Evolutionary conservation across 2,329 filamentous ascomycete species (phyloP).

Genomic region (Colletotrichum viniferum): DNA sequence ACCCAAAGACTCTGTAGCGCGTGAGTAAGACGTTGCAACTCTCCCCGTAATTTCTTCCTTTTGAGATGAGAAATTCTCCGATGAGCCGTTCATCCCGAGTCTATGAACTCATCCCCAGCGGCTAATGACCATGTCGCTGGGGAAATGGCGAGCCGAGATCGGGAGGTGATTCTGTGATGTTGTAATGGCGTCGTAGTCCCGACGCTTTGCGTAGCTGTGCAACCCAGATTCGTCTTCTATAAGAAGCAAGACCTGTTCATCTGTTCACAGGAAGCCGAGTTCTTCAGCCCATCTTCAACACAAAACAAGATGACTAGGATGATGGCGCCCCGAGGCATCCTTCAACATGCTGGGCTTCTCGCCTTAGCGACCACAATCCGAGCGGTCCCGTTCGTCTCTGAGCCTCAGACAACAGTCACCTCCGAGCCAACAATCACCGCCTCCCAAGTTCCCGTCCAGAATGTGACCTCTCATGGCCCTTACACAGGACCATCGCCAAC

Average conservation of each 20-base stretch:
- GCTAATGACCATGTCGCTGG: neutral
- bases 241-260: neutral
- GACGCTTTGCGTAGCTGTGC: neutral
- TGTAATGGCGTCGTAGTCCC: neutral
- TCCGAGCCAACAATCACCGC: conserved; percentile 31
- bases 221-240: neutral
- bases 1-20: neutral
- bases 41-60: too few species aligned
- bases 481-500: conserved; percentile 68
- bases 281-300: neutral
- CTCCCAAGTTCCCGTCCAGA: conserved; percentile 44
- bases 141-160: neutral
- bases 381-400: conserved; percentile 38
- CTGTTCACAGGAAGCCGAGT: rapidly evolving
- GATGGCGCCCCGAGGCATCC: conserved; percentile 1
- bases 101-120: neutral
- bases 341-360: conserved; percentile 18
- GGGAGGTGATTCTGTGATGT: neutral
- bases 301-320: neutral
- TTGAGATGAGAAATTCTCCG: neutral
- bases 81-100: conserved; percentile 2
- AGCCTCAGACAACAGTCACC: conserved; percentile 38
- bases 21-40: neutral
- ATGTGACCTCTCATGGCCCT: conserved; percentile 71
- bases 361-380: conserved; percentile 19